Evolutionary conservation across 176 grass and related monocot genomes (phyloP).

Genomic region (Oryza australiensis): DNA sequence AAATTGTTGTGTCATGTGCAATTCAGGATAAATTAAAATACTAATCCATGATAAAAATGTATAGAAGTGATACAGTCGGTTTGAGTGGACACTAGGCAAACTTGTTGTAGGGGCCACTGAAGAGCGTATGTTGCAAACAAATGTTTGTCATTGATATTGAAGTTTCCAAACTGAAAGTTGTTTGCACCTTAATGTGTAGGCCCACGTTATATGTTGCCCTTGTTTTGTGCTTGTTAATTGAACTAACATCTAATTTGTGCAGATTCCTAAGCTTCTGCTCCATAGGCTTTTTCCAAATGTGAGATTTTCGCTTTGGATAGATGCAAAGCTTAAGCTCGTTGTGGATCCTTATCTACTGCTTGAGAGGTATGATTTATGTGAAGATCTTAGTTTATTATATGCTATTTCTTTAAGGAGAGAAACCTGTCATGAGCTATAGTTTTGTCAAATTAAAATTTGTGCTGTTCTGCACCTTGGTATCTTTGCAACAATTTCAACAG

Average conservation of each 20-base stretch:
- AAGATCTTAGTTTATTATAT: constrained; percentile 27
- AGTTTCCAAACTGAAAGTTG: neutral
- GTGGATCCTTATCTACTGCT: constrained; percentile 83
- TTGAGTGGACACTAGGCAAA: neutral
- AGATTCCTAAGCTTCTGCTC: constrained; percentile 97
- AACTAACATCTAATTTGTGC: constrained; percentile 31
- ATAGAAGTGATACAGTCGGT: neutral
- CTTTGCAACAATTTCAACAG: constrained; percentile 1
- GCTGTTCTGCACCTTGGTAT: neutral
- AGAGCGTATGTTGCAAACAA: constrained; percentile 16
- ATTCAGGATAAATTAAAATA: neutral
- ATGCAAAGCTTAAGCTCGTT: constrained; percentile 91
- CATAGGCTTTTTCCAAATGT: constrained; percentile 96
- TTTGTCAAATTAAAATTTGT: neutral
- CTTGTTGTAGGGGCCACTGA: neutral
- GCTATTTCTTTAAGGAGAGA: constrained; percentile 4
- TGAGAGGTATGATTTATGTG: constrained; percentile 72
- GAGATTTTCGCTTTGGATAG: constrained; percentile 93
- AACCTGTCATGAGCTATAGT: neutral
- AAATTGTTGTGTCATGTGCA: neutral
- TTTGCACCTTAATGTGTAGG: neutral
- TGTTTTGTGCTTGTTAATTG: constrained; percentile 32
- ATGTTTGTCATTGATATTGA: neutral
- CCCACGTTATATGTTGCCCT: neutral
- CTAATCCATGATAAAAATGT: neutral